Base-by-base conservation (phyloP, 1,139 yeast species). In the Lodderomyces orthopsilosis region DNA sequence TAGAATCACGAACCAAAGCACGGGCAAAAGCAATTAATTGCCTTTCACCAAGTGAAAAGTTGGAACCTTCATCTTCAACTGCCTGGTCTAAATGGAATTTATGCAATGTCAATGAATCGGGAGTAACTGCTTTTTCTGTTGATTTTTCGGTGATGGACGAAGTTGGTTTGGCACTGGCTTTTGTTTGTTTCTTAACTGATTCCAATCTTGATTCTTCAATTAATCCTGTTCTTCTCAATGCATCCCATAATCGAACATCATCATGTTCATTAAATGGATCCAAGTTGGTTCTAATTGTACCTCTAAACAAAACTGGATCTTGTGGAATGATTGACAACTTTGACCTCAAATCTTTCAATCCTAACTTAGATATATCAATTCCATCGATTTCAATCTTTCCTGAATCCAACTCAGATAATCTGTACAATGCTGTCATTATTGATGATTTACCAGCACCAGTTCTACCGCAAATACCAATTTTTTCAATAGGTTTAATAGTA, bases 241-340 rank as follows among this genome's bases (percentile, higher is more conserved):
- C 58, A 48, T 62, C 65, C 70, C 72, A 64, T 42, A 69, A 58
- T 40, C 53, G 51, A 14, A 51, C 59, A 50, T 70, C 75, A 2
- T 59, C 41, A 46, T 59, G 57, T 47, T 65, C 59, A 27, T 57
- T 57, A 45, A 67, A 68, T 41, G 95, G 91, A 65, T 90, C 97
- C 58, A 90, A 69, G 57, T 90, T 90, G 35, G 83, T 75, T 54
- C 90, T 76, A 45, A 90, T 74, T 0, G 94, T 83, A 43, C 96
- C 96, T 10, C 85, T 74, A 63, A 90, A 90, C 55, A 90, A 67
- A 0, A 95, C 89, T 17, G 97, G 96, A 60, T 90, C 97, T 65
- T 90, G 97, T 12, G 97, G 97, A 61, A 90, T 90, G 53, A 90
- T 90, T 1, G 96, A 66, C 81, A 54, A 87, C 70, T 87, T 59